These are phyloP conservation scores for Akanthomyces lecanii DNA, from an alignment of 2,329 filamentous ascomycete species.

Conservation along the genomic window DNA sequence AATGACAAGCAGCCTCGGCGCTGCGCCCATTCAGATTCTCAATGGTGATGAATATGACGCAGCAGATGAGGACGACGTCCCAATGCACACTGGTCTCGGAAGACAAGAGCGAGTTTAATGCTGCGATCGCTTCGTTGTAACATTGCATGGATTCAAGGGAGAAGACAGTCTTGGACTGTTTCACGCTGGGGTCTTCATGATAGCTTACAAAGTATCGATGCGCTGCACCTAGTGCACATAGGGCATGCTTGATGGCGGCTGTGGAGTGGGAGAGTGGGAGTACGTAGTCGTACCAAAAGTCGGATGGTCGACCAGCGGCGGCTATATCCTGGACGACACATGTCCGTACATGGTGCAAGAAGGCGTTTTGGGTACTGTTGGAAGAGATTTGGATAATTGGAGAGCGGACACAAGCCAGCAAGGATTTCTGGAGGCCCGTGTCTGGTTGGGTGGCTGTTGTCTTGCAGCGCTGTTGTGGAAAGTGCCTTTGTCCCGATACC, in stretches of 20 bases:
- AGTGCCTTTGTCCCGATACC: neutral
- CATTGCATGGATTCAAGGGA: slow-evolving; percentile 17
- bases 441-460: neutral
- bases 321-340: neutral
- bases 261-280: neutral
- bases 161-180: neutral
- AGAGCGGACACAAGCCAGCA: neutral
- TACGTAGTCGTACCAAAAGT: slow-evolving; percentile 1
- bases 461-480: neutral
- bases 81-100: slow-evolving; percentile 18
- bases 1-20: slow-evolving; percentile 22
- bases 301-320: neutral
- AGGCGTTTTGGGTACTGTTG: neutral
- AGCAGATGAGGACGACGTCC: slow-evolving; percentile 22
- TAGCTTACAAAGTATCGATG: neutral
- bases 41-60: slow-evolving; percentile 24
- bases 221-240: neutral
- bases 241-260: neutral
- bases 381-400: neutral
- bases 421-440: neutral
- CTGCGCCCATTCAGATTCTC: slow-evolving; percentile 23
- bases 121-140: slow-evolving; percentile 23
- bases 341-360: neutral
- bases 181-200: too few relatives aligned
- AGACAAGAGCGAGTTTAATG: slow-evolving; percentile 21